Evolutionary conservation across 2,329 filamentous ascomycete species (phyloP).

Genomic region (Fusarium duplospermum): DNA sequence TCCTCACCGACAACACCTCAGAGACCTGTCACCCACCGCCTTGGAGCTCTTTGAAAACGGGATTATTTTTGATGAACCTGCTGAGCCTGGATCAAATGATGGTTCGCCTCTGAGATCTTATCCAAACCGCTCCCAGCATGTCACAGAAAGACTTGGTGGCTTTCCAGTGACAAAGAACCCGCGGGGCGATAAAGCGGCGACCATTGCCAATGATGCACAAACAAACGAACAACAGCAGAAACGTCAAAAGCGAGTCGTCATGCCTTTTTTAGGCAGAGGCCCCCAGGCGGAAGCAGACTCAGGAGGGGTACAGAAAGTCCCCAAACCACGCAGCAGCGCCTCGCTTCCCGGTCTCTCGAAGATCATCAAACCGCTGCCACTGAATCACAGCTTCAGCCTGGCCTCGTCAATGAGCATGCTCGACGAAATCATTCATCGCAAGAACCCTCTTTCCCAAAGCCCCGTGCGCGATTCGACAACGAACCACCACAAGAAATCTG

Average conservation of each 20-base stretch:
- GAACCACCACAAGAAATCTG: constrained; percentile 15
- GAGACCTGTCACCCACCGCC: constrained; percentile 38
- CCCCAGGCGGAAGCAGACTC: constrained; percentile 23
- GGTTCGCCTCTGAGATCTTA: background rate
- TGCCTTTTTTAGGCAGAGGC: constrained; percentile 53
- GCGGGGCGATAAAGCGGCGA: constrained; percentile 6
- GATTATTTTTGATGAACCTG: constrained; percentile 44
- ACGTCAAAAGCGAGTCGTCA: background rate
- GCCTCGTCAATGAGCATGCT: constrained; percentile 8
- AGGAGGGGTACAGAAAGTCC: constrained; percentile 18
- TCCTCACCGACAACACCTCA: constrained; percentile 42
- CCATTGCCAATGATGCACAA: background rate
- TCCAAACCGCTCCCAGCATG: background rate
- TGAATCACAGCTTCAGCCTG: constrained; percentile 10
- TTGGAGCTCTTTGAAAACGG: constrained; percentile 49
- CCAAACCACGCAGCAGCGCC: constrained; percentile 11
- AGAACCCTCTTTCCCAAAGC: constrained; percentile 3
- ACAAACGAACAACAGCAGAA: constrained; percentile 3
- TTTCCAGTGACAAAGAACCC: background rate
- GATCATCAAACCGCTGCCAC: background rate
- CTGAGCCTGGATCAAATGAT: constrained; percentile 4
- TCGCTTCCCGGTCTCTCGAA: constrained; percentile 9
- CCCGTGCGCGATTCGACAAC: constrained; percentile 26
- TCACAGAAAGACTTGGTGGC: background rate
- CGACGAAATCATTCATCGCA: background rate